Conservation (phyloP, 345 rosid species). For the Brassica juncea region DNA sequence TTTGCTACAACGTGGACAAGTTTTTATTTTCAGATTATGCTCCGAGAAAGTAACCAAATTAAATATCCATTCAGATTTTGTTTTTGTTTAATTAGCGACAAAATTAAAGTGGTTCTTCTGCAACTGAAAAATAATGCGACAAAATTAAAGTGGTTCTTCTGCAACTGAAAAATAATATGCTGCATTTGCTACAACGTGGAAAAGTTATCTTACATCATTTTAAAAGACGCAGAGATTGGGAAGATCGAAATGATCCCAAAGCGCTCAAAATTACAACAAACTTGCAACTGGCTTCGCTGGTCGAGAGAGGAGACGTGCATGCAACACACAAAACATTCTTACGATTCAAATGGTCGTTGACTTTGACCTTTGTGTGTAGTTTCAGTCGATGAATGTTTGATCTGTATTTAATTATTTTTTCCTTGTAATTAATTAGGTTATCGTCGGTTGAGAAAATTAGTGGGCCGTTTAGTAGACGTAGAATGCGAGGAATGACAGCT, state of each 20-base stretch:
- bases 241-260: neutral
- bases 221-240: conserved; percentile 10
- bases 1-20: too few species aligned
- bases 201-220: neutral
- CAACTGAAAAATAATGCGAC: neutral
- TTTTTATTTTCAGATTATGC: too few species aligned
- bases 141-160: neutral
- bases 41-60: neutral
- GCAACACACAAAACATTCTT: conserved; percentile 12
- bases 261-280: neutral
- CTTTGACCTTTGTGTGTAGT: conserved; percentile 20
- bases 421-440: neutral
- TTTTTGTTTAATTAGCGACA: neutral
- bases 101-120: neutral
- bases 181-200: conserved; percentile 3
- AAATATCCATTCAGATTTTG: neutral
- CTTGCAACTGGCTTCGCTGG: conserved; percentile 16
- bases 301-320: conserved; percentile 33
- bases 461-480: too few species aligned
- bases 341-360: neutral
- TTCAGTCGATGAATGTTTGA: neutral
- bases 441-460: too few species aligned
- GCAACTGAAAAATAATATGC: neutral
- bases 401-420: too few species aligned
- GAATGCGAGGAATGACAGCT: too few species aligned